These are phyloP conservation scores for Schizophyllum amplum DNA, from an alignment of 1,284 basidiomycete species.

Conservation along the genomic window DNA sequence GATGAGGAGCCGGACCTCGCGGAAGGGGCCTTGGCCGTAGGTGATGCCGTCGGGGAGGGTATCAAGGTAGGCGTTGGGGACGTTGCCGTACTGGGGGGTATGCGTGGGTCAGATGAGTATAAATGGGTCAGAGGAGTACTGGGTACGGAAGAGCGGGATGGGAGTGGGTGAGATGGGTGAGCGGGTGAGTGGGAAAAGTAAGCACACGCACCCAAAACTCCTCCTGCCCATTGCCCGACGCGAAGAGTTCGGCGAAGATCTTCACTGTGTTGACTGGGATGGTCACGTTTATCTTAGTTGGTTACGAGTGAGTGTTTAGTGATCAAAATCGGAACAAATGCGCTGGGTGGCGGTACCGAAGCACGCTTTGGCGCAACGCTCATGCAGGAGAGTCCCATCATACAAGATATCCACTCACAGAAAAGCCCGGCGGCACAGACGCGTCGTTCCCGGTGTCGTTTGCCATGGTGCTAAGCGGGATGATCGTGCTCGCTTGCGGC, in stretches of 20 bases:
- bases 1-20: conserved; percentile 72
- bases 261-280: conserved; percentile 61
- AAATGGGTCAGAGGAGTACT: no score
- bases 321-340: not conserved
- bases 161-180: not conserved
- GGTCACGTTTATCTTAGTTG: conserved; percentile 51
- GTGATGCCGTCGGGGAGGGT: conserved; percentile 47
- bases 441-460: conserved; percentile 60
- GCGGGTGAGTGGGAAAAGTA: not conserved
- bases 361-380: no score
- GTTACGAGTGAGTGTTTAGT: not conserved
- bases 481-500: conserved; percentile 51
- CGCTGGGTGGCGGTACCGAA: no score
- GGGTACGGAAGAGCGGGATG: conserved; percentile 1
- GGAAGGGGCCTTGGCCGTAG: conserved; percentile 62
- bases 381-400: no score
- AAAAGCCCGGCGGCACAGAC: conserved; percentile 65
- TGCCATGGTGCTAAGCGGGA: conserved; percentile 58
- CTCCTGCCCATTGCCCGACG: conserved; percentile 66
- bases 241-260: conserved; percentile 64
- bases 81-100: conserved; percentile 68
- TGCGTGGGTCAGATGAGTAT: no score
- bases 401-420: conserved; percentile 42
- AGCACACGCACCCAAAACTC: conserved; percentile 61
- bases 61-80: conserved; percentile 49